Evolutionary conservation across 345 rosid species (phyloP).

Genomic region (Eucalyptus curtisii): DNA sequence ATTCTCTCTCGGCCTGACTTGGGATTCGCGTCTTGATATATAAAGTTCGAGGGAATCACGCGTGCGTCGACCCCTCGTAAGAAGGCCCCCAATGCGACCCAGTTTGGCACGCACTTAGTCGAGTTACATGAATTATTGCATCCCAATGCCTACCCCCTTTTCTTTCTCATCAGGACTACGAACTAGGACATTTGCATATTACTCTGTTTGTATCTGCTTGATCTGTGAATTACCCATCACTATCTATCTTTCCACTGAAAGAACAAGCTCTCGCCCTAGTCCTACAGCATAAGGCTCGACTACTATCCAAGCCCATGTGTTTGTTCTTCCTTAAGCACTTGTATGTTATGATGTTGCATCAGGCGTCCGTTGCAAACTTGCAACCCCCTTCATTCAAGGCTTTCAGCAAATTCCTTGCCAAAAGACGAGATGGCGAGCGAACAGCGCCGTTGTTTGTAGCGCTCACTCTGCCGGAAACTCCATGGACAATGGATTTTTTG

Average conservation of each 20-base stretch:
- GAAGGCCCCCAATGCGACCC: neutral
- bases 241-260: neutral
- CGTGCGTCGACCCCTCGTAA: neutral
- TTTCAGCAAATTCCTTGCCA: neutral
- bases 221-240: neutral
- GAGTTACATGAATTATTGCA: neutral
- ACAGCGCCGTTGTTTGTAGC: accelerated
- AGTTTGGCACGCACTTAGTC: neutral
- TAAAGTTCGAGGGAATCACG: neutral
- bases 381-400: neutral
- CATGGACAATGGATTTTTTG: neutral
- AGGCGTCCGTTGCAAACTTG: neutral
- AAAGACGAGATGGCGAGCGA: no score
- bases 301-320: neutral
- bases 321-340: neutral
- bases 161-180: neutral
- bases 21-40: neutral
- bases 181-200: neutral
- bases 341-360: neutral
- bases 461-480: neutral
- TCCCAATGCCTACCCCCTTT: neutral
- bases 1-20: neutral
- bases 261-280: neutral
- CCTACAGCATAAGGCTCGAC: neutral
- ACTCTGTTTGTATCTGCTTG: neutral